A percentile compares a stretch with the other conserved stretches of the same genome.
phyloP scores from a whole-genome alignment of 1,139 yeast genomes.

The Sugiyamaella japonica region DNA sequence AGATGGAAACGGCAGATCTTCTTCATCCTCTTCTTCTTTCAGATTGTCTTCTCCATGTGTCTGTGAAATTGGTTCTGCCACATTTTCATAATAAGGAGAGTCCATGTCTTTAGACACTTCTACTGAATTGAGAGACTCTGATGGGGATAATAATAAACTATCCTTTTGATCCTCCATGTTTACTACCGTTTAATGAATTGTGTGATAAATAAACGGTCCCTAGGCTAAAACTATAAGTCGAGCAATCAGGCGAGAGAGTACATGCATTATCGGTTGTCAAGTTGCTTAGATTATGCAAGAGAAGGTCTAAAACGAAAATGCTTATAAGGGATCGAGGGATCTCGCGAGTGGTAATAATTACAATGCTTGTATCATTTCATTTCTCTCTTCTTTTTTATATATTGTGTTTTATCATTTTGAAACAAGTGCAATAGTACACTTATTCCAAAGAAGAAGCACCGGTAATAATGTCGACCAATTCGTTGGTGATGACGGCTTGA shows the following conservation, averaged over 20 bases:
- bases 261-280: neutral
- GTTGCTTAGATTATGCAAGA: neutral
- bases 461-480: conserved; percentile 97
- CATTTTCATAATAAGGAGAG: neutral
- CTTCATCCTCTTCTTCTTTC: conserved; percentile 4
- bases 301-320: neutral
- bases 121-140: conserved; percentile 2
- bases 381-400: neutral
- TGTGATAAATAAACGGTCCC: too few species aligned
- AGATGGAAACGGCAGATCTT: conserved; percentile 1
- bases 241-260: neutral
- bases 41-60: neutral
- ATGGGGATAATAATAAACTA: neutral
- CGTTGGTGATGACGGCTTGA: conserved; percentile 99
- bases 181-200: neutral
- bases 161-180: neutral
- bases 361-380: conserved; percentile 2
- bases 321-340: neutral
- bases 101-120: neutral
- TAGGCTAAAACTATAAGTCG: too few species aligned
- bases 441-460: conserved; percentile 99
- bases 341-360: too few species aligned
- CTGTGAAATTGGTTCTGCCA: neutral
- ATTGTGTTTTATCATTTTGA: neutral
- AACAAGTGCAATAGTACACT: conserved; percentile 15